A percentile compares a stretch with the other conserved stretches of the same genome.
These are phyloP conservation scores for Malania oleifera DNA, from an alignment of 164 flowering plant genomes.

Conservation along the genomic window DNA sequence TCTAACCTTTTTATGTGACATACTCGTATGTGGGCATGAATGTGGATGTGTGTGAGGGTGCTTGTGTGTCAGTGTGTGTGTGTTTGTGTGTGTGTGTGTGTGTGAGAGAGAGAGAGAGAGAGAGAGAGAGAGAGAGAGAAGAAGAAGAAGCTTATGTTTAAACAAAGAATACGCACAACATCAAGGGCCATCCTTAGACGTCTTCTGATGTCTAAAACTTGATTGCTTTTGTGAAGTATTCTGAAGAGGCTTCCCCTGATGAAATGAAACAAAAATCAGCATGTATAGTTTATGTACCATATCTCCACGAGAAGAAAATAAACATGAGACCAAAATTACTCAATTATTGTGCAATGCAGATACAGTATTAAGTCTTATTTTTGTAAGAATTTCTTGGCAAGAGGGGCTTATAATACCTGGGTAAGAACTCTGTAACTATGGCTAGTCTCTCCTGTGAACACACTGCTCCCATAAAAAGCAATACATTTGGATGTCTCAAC, in stretches of 20 bases:
- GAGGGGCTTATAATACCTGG: slow-evolving; percentile 45
- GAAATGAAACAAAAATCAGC: slow-evolving; percentile 9
- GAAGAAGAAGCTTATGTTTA: slow-evolving; percentile 2
- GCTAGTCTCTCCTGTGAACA: slow-evolving; percentile 60
- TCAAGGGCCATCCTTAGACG: slow-evolving; percentile 87
- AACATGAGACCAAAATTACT: neutral
- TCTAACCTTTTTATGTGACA: no score
- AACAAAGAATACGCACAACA: slow-evolving; percentile 45
- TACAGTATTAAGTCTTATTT: neutral
- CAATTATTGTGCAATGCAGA: no score
- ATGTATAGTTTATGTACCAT: neutral
- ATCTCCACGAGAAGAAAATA: neutral
- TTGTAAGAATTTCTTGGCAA: neutral
- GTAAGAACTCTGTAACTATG: slow-evolving; percentile 73
- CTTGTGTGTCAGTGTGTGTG: neutral
- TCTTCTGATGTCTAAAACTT: slow-evolving; percentile 50
- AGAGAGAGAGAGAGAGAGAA: neutral
- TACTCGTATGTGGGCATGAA: no score
- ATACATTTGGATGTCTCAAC: slow-evolving; percentile 84
- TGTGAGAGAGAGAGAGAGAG: neutral
- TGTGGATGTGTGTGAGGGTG: no score
- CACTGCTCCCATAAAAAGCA: slow-evolving; percentile 89
- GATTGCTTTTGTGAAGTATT: slow-evolving; percentile 59
- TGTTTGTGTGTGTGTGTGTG: neutral
- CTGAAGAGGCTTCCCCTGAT: slow-evolving; percentile 84